Conservation (phyloP, 164 flowering plant species). For the Kalanchoe fedtschenkoi region DNA sequence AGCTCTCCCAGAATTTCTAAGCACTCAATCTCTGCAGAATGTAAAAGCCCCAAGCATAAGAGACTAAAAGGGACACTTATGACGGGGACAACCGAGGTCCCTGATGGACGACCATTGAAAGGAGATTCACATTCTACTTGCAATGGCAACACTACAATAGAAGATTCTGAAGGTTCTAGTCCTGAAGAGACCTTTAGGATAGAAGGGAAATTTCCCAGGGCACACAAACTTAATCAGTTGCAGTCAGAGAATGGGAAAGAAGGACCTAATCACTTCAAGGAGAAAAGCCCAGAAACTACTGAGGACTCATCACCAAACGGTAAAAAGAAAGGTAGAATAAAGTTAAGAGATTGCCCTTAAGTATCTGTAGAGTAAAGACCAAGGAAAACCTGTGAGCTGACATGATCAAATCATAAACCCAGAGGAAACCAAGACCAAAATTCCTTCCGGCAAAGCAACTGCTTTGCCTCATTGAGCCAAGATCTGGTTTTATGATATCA, state of each 20-base stretch:
- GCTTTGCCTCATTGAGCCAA: conserved; percentile 26
- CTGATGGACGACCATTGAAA: conserved; percentile 27
- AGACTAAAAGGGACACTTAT: conserved; percentile 23
- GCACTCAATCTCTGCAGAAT: conserved; percentile 27
- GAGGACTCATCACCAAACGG: conserved; percentile 17
- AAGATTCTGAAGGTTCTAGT: conserved; percentile 14
- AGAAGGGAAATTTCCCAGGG: conserved; percentile 15
- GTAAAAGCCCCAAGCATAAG: conserved; percentile 36
- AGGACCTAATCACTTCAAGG: conserved; percentile 25
- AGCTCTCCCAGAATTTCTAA: conserved; percentile 65
- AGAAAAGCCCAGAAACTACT: conserved; percentile 19
- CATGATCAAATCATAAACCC: conserved; percentile 13
- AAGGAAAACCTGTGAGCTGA: conserved; percentile 3
- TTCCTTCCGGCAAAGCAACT: conserved; percentile 11
- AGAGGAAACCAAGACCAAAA: conserved; percentile 22
- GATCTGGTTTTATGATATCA: conserved; percentile 20
- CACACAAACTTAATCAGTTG: not conserved
- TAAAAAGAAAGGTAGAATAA: conserved; percentile 59
- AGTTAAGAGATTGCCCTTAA: conserved; percentile 58
- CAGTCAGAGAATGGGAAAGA: not conserved
- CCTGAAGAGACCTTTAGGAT: conserved; percentile 15
- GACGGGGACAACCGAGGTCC: conserved; percentile 20
- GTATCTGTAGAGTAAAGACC: conserved; percentile 59
- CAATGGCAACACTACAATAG: conserved; percentile 23
- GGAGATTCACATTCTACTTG: conserved; percentile 17